These are phyloP conservation scores for Trametes cubensis DNA, from an alignment of 768 basidiomycete genomes.

Conservation along the genomic window DNA sequence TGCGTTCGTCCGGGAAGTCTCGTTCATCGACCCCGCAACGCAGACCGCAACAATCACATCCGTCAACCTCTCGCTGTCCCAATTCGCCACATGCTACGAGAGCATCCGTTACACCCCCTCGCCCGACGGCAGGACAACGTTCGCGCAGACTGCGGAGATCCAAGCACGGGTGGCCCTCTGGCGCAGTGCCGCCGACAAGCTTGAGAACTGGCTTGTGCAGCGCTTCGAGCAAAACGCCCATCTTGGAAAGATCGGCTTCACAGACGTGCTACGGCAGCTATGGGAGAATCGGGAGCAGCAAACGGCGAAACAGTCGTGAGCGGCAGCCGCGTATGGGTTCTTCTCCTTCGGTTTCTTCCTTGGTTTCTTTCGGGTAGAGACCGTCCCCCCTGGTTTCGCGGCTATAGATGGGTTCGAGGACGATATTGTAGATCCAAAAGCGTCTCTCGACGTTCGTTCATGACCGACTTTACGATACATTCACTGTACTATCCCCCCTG, in stretches of 20 bases:
- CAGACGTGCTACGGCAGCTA: constrained; percentile 79
- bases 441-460: constrained; percentile 28
- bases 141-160: constrained; percentile 90
- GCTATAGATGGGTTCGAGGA: constrained; percentile 28
- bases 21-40: constrained; percentile 84
- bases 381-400: constrained; percentile 21
- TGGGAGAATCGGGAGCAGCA: constrained; percentile 71
- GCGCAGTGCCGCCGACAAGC: constrained; percentile 77
- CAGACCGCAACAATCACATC: constrained; percentile 85
- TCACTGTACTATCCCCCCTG: constrained; percentile 27
- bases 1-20: constrained; percentile 93
- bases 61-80: constrained; percentile 92
- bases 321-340: constrained; percentile 8
- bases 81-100: constrained; percentile 92
- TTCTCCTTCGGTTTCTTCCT: constrained; percentile 8
- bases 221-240: constrained; percentile 93
- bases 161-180: constrained; percentile 81
- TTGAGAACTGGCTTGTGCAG: constrained; percentile 86
- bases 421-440: constrained; percentile 27
- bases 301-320: constrained; percentile 33
- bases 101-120: constrained; percentile 83
- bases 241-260: constrained; percentile 85
- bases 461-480: constrained; percentile 31
- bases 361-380: constrained; percentile 18
- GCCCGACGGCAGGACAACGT: constrained; percentile 64